Conservation (phyloP, 352 stramenopile genomes). For the Pythium dissimile region DNA sequence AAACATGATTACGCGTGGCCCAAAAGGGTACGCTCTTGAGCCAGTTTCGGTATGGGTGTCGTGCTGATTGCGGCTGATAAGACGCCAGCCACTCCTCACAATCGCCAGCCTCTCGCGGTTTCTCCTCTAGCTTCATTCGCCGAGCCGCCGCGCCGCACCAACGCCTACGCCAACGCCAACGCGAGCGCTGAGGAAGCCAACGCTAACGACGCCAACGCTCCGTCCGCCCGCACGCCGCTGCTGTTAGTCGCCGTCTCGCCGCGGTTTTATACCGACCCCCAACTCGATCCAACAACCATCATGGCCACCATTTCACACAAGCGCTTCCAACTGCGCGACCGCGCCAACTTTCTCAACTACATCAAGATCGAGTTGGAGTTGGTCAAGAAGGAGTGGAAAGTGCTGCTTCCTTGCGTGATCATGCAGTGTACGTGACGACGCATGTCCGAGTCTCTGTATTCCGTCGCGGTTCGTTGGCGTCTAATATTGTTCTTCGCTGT, state of each 20-base stretch:
- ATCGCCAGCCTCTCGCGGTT: background rate
- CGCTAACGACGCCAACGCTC: no score
- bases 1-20: background rate
- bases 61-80: slow-evolving; percentile 16
- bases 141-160: background rate
- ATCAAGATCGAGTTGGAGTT: slow-evolving; percentile 58
- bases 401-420: slow-evolving; percentile 71
- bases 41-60: background rate
- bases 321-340: slow-evolving; percentile 47
- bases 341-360: slow-evolving; percentile 61
- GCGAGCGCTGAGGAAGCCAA: background rate
- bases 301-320: slow-evolving; percentile 12
- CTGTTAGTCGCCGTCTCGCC: background rate
- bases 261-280: background rate
- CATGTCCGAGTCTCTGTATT: no score
- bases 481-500: no score
- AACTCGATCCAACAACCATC: no score
- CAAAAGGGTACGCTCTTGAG: background rate
- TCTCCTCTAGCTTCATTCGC: background rate
- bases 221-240: no score
- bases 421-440: slow-evolving; percentile 82
- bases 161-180: background rate
- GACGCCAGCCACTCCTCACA: slow-evolving; percentile 8
- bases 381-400: slow-evolving; percentile 62
- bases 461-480: no score